These are phyloP conservation scores for Plasmodium reichenowi DNA, from an alignment of 169 alveolate genomes.

Conservation along the genomic window DNA sequence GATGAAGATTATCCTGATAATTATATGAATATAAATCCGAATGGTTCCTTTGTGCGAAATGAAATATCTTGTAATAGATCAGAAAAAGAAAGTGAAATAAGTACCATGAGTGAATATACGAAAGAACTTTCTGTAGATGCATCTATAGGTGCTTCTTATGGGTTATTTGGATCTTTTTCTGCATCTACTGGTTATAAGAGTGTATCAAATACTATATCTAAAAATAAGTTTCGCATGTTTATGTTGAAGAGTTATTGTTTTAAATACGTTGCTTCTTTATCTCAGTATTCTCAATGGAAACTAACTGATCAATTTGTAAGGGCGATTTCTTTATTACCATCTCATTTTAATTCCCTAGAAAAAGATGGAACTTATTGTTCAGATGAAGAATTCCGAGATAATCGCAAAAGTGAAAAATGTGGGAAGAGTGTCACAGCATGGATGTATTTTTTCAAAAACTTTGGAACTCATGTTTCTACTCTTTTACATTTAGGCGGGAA, in stretches of 20 bases:
- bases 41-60: conserved; percentile 86
- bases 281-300: conserved; percentile 78
- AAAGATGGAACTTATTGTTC: conserved; percentile 77
- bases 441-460: conserved; percentile 86
- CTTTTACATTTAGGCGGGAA: conserved; percentile 89
- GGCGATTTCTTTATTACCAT: conserved; percentile 84
- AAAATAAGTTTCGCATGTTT: conserved; percentile 79
- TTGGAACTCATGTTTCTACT: conserved; percentile 89
- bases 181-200: conserved; percentile 87
- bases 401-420: conserved; percentile 79
- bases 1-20: conserved; percentile 72
- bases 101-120: conserved; percentile 82
- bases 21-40: conserved; percentile 78
- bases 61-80: conserved; percentile 89
- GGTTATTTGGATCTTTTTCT: conserved; percentile 83
- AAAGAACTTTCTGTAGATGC: conserved; percentile 89
- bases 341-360: conserved; percentile 78
- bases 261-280: conserved; percentile 88
- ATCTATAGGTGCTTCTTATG: conserved; percentile 78
- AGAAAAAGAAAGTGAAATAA: conserved; percentile 78
- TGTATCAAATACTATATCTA: conserved; percentile 81
- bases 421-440: conserved; percentile 82
- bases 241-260: conserved; percentile 88
- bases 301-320: conserved; percentile 80
- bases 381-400: conserved; percentile 76